Evolutionary conservation across 768 basidiomycete genomes (phyloP).

Genomic region (Candolleomyces eurysporus): DNA sequence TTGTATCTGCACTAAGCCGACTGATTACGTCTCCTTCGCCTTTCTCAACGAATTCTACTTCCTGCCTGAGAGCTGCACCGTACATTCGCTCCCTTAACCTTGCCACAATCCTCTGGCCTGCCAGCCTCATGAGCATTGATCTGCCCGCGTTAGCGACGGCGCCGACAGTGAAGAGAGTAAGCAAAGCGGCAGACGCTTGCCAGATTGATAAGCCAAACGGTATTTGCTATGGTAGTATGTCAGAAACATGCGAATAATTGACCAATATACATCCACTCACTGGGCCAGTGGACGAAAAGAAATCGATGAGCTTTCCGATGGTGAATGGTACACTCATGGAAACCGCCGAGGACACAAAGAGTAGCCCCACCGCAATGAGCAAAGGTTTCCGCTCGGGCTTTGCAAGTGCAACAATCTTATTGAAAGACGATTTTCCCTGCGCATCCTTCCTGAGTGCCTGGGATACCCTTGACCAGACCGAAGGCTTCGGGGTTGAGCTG

Average conservation of each 20-base stretch:
- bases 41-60: constrained; percentile 89
- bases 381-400: constrained; percentile 80
- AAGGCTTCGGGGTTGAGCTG: not conserved
- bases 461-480: constrained; percentile 8
- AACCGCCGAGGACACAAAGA: constrained; percentile 85
- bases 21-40: constrained; percentile 94
- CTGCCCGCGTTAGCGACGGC: constrained; percentile 84
- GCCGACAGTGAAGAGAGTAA: constrained; percentile 81
- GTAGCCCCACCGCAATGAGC: constrained; percentile 69
- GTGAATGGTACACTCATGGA: constrained; percentile 93
- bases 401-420: constrained; percentile 76
- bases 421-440: constrained; percentile 58
- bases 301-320: constrained; percentile 92
- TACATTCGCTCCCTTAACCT: constrained; percentile 82
- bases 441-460: constrained; percentile 32
- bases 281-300: constrained; percentile 72
- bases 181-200: constrained; percentile 72
- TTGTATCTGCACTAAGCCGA: constrained; percentile 86
- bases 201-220: constrained; percentile 78
- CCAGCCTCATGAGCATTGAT: constrained; percentile 80
- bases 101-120: constrained; percentile 90
- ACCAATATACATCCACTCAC: constrained; percentile 39
- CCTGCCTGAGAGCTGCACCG: constrained; percentile 79
- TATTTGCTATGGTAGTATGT: constrained; percentile 49
- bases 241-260: constrained; percentile 5